Evolutionary conservation across 2,329 filamentous ascomycete species (phyloP), one percentile per base, ranked within the genome.

Genomic region (Phaeomoniella chlamydospora): DNA sequence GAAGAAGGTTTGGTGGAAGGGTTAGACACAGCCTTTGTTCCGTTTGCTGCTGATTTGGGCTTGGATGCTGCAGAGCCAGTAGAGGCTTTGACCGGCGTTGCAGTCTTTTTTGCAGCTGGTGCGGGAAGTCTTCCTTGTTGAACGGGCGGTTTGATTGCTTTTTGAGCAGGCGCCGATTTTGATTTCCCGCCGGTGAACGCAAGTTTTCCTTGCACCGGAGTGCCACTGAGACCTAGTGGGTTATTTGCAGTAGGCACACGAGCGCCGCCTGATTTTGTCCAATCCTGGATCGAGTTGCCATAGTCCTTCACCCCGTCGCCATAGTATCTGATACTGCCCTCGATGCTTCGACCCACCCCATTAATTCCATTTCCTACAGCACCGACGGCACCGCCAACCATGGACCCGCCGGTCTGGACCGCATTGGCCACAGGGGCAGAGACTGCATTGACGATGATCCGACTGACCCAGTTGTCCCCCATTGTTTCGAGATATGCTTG

Each of bases 221-320:
- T 39, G 15, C 37, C 31, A n/a, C 39, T 41, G 16, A 53, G 36
- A 4, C 50, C 50, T 1, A 53, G 31, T 11, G 50, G 50, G 18
- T 53, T 53, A 17, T 26, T 34, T 1, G 47, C 48, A 3, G 48
- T 51, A 13, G 38, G 38, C 10, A 39, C 43, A 18, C 50, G 35
- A 11, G 37, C 15, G 4, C 42, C 48, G 4, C 29, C 33, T 6
- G 49, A 49, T 14, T 37, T 38, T 2, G 48, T 50, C 37, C 45
- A 50, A 38, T 53, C 50, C 38, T 49, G 48, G 36, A 52, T 39
- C 33, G 41, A 44, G 41, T 52, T 52, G 14, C 49, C 48, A 42
- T 43, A 46, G 38, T 52, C 49, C 37, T 46, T 49, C 11, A 42
- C 37, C 26, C 43, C 45, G 34, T 47, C 44, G 15, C 45, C 45